phyloP scores from a whole-genome alignment of 129 eudicot genomes.

The Flaveria robusta region DNA sequence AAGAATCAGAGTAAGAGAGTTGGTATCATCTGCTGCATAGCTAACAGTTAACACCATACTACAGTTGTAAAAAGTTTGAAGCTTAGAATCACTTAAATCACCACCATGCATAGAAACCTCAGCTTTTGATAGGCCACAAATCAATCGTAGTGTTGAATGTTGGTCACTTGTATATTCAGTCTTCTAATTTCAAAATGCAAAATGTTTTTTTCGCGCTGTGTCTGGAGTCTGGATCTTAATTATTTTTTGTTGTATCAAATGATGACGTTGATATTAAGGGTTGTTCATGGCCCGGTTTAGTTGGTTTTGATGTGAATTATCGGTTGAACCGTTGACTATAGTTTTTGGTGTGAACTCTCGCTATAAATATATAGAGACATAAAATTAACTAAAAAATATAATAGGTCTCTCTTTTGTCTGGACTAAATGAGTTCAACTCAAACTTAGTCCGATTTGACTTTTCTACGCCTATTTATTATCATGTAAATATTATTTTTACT shows the following conservation, averaged over 20 bases:
- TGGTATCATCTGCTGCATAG: slow-evolving; percentile 32
- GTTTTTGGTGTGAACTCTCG: too few species aligned
- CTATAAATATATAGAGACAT: too few species aligned
- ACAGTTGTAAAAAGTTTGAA: slow-evolving; percentile 21
- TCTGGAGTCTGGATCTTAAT: background rate
- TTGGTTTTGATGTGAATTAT: background rate
- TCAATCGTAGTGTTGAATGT: slow-evolving; percentile 17
- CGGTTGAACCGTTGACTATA: too few species aligned
- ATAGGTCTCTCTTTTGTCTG: too few species aligned
- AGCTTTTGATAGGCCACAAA: slow-evolving; percentile 20
- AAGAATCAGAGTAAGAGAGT: slow-evolving; percentile 25
- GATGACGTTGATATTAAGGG: background rate
- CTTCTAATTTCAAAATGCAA: background rate
- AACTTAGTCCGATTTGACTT: too few species aligned
- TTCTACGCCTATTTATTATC: too few species aligned
- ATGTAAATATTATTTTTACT: too few species aligned
- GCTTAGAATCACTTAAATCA: slow-evolving; percentile 18
- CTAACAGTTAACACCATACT: slow-evolving; percentile 23
- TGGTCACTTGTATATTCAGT: slow-evolving; percentile 20
- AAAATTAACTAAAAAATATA: too few species aligned
- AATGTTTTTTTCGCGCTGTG: background rate
- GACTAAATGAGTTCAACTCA: too few species aligned
- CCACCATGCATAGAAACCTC: slow-evolving; percentile 8
- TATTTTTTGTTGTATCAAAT: background rate
- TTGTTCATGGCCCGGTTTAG: background rate